These are phyloP conservation scores for Nemania abortiva DNA, from an alignment of 2,329 filamentous ascomycete genomes.

Conservation along the genomic window DNA sequence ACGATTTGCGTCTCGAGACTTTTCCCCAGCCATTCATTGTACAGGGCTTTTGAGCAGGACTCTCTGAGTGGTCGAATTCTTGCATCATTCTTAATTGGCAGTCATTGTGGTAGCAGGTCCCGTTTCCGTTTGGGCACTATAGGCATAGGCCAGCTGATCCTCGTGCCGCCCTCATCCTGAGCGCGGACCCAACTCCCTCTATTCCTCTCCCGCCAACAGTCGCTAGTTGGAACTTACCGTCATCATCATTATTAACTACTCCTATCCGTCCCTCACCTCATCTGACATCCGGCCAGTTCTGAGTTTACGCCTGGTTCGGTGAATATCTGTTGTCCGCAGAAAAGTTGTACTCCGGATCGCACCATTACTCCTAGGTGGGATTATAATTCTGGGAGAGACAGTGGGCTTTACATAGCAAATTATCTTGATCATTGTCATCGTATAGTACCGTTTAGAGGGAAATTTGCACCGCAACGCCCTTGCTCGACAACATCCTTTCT, in stretches of 20 bases:
- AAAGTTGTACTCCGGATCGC: constrained; percentile 8
- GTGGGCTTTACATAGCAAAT: constrained; percentile 19
- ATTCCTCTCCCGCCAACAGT: constrained; percentile 42
- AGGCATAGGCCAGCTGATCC: constrained; percentile 49
- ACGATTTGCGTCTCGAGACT: constrained; percentile 52
- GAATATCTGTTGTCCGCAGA: constrained; percentile 16
- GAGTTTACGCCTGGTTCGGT: constrained; percentile 12
- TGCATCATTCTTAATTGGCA: constrained; percentile 54
- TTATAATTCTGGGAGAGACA: constrained; percentile 17
- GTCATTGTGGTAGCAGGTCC: constrained; percentile 45
- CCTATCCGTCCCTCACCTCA: constrained; percentile 13
- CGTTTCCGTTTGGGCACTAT: constrained; percentile 47
- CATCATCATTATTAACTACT: constrained; percentile 25
- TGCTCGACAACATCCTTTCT: constrained; percentile 22
- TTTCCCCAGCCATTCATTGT: constrained; percentile 54
- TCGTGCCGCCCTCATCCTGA: constrained; percentile 46
- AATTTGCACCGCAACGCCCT: constrained; percentile 11
- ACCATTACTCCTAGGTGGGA: constrained; percentile 11
- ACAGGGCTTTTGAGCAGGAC: constrained; percentile 51
- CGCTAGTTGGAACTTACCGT: constrained; percentile 36
- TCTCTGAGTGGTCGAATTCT: constrained; percentile 56
- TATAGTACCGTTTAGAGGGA: constrained; percentile 17
- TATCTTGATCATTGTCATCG: constrained; percentile 13
- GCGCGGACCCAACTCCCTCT: constrained; percentile 44
- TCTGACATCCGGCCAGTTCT: constrained; percentile 5